These are phyloP conservation scores for Penicillium argentinense DNA, from an alignment of 495 filamentous ascomycete species.

Conservation along the genomic window DNA sequence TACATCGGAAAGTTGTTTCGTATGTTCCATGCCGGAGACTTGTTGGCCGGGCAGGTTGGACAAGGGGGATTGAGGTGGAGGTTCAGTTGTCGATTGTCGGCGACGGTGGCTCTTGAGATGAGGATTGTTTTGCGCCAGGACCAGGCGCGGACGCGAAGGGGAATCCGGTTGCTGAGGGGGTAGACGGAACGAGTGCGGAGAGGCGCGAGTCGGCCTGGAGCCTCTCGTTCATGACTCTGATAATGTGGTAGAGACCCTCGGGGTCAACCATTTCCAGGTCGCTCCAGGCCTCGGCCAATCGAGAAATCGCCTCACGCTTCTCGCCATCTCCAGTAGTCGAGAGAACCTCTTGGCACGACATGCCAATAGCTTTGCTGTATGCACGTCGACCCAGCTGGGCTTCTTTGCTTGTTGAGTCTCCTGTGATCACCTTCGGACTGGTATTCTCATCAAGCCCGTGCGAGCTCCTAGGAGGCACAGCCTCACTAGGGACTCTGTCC, in stretches of 20 bases:
- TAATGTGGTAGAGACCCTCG: conserved; percentile 82
- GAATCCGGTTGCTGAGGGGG: conserved; percentile 42
- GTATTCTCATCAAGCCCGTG: conserved; percentile 47
- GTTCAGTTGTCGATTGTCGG: conserved; percentile 55
- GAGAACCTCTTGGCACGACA: conserved; percentile 78
- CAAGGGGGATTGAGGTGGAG: conserved; percentile 33
- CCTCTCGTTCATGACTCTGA: conserved; percentile 66
- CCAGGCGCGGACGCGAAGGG: conserved; percentile 60
- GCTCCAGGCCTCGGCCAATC: conserved; percentile 79
- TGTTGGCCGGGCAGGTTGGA: conserved; percentile 47
- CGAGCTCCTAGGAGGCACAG: conserved; percentile 29
- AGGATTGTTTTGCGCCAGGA: conserved; percentile 80
- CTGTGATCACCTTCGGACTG: conserved; percentile 34
- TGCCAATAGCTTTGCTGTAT: conserved; percentile 76
- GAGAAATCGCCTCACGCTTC: conserved; percentile 78
- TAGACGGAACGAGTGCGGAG: conserved; percentile 43
- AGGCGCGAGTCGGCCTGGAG: conserved; percentile 58
- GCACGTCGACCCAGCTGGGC: conserved; percentile 73
- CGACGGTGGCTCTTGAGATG: conserved; percentile 76
- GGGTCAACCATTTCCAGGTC: conserved; percentile 84
- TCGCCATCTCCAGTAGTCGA: conserved; percentile 71
- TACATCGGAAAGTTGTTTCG: conserved; percentile 83
- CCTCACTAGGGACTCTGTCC: conserved; percentile 52
- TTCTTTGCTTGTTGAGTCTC: conserved; percentile 64
- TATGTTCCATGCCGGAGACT: conserved; percentile 83